These are phyloP conservation scores for Spinellus fusiger DNA, from an alignment of 192 early-diverging fungal species.

Conservation along the genomic window DNA sequence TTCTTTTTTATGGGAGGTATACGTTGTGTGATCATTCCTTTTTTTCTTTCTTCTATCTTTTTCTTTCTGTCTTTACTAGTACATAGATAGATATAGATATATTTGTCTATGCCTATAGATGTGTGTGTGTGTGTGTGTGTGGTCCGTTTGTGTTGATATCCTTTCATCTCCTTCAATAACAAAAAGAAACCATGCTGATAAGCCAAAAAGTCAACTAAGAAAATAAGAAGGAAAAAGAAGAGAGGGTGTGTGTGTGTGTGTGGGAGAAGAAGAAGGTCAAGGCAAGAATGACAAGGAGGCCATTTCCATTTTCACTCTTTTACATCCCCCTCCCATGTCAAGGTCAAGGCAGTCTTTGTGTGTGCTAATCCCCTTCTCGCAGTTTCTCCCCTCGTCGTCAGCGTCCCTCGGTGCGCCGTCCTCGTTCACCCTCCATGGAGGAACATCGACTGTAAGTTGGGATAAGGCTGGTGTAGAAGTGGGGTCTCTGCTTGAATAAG, in stretches of 20 bases:
- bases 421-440: not conserved
- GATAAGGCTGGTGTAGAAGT: not conserved
- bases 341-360: not conserved
- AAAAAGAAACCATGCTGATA: not conserved
- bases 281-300: too few relatives aligned
- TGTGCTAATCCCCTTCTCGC: slow-evolving; percentile 19
- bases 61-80: too few relatives aligned
- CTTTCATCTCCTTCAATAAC: too few relatives aligned
- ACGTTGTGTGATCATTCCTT: not conserved
- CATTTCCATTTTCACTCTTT: too few relatives aligned
- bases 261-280: not conserved
- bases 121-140: too few relatives aligned
- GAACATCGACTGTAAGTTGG: not conserved
- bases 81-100: too few relatives aligned
- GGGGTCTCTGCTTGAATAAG: not conserved
- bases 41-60: not conserved
- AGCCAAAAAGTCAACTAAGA: not conserved
- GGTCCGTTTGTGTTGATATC: too few relatives aligned
- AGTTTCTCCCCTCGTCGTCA: slow-evolving; percentile 17
- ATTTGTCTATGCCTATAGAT: too few relatives aligned
- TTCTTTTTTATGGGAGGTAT: not conserved
- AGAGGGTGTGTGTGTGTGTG: not conserved
- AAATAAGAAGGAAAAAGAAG: not conserved
- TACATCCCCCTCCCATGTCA: too few relatives aligned
- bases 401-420: slow-evolving; percentile 3